A percentile compares a stretch with the other conserved stretches of the same genome.
phyloP scores from a whole-genome alignment of 495 filamentous ascomycete species.

The Bombardia bombarda region DNA sequence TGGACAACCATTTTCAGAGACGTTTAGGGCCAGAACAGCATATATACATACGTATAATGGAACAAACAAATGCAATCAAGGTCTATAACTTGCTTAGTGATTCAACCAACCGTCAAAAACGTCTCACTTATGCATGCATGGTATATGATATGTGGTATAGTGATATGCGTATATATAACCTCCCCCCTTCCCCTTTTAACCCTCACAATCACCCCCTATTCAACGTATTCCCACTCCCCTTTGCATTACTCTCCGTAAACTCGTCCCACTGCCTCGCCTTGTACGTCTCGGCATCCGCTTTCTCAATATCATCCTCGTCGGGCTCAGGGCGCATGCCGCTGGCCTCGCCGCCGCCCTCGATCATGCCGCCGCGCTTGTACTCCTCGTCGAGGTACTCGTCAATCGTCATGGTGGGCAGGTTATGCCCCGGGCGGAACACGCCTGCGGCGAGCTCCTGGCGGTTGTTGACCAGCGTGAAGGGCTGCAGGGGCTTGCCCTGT shows the following conservation, averaged over 20 bases:
- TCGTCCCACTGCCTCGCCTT: slow-evolving; percentile 96
- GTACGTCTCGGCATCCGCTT: slow-evolving; percentile 80
- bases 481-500: slow-evolving; percentile 79
- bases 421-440: slow-evolving; percentile 87
- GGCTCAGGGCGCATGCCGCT: slow-evolving; percentile 60
- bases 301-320: slow-evolving; percentile 83
- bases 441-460: slow-evolving; percentile 70
- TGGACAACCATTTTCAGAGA: too few relatives aligned
- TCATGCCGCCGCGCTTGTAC: slow-evolving; percentile 73
- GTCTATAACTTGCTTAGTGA: too few relatives aligned
- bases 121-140: too few relatives aligned
- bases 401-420: slow-evolving; percentile 92
- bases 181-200: background rate
- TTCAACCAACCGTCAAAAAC: too few relatives aligned
- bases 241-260: slow-evolving; percentile 82
- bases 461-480: slow-evolving; percentile 78
- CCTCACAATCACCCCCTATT: slow-evolving; percentile 56
- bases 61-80: too few relatives aligned
- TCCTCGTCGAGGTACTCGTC: slow-evolving; percentile 98
- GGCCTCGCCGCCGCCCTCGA: slow-evolving; percentile 81
- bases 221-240: slow-evolving; percentile 77
- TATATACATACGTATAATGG: too few relatives aligned
- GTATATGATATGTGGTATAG: too few relatives aligned
- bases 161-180: background rate
- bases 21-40: too few relatives aligned